Conservation (phyloP, 495 filamentous ascomycete species). For the Parachaetomium inaequale region DNA sequence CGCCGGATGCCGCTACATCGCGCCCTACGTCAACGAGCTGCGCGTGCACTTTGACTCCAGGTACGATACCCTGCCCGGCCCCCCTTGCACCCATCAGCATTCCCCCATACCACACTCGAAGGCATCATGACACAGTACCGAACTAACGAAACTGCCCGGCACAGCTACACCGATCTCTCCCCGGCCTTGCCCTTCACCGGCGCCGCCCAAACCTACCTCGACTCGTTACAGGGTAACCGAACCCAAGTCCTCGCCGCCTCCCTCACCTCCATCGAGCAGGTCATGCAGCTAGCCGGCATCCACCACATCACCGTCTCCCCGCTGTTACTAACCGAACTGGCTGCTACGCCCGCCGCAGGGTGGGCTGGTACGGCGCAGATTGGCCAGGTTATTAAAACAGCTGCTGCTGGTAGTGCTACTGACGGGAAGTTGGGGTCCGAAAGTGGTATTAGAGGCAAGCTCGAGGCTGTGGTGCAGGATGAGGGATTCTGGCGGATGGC, state of each 20-base stretch:
- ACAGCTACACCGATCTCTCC: conserved; percentile 45
- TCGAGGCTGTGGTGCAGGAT: conserved; percentile 34
- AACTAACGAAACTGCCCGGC: background rate
- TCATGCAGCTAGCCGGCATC: conserved; percentile 55
- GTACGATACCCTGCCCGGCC: conserved; percentile 32
- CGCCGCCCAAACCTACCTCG: conserved; percentile 53
- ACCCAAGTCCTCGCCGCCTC: conserved; percentile 58
- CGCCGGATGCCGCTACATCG: conserved; percentile 56
- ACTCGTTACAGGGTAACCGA: conserved; percentile 31
- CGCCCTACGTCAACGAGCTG: conserved; percentile 63
- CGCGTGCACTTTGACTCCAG: conserved; percentile 56
- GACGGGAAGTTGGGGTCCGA: too few species aligned
- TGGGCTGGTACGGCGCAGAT: conserved; percentile 18
- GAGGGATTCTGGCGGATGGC: conserved; percentile 47
- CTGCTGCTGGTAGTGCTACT: conserved; percentile 9
- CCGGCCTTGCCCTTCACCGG: conserved; percentile 50
- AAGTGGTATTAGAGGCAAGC: conserved; percentile 18
- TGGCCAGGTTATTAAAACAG: conserved; percentile 26
- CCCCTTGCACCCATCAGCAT: background rate
- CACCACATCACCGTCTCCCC: conserved; percentile 57
- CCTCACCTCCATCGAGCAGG: conserved; percentile 53
- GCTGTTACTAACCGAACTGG: conserved; percentile 45
- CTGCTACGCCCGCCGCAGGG: conserved; percentile 34
- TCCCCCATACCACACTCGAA: background rate
- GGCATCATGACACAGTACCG: background rate